Evolutionary conservation across 2,329 filamentous ascomycete genomes (phyloP).

Genomic region (Anthostomella pinea): DNA sequence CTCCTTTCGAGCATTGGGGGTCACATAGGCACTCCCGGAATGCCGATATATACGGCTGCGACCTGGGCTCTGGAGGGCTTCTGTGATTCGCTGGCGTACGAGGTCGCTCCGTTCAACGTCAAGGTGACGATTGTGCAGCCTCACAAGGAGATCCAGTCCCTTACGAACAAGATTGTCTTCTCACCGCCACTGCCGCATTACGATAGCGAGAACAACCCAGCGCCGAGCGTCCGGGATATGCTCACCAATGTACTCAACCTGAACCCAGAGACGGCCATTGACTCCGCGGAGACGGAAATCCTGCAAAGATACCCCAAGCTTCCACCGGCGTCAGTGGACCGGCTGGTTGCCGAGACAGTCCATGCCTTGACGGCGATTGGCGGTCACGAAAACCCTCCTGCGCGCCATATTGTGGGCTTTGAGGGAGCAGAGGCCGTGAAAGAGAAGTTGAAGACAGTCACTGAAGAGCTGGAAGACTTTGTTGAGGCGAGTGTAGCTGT

Average conservation of each 20-base stretch:
- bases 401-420: constrained; percentile 87
- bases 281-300: constrained; percentile 42
- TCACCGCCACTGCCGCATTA: constrained; percentile 70
- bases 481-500: constrained; percentile 84
- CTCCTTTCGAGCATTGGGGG: constrained; percentile 86
- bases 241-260: constrained; percentile 75
- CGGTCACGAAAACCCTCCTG: constrained; percentile 92
- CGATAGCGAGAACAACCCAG: constrained; percentile 66
- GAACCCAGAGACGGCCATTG: constrained; percentile 62
- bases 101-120: constrained; percentile 95
- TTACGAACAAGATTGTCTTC: constrained; percentile 84
- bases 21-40: constrained; percentile 87
- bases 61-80: constrained; percentile 96
- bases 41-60: constrained; percentile 87
- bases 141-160: constrained; percentile 83
- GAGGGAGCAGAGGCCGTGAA: constrained; percentile 87
- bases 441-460: constrained; percentile 94
- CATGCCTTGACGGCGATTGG: constrained; percentile 89
- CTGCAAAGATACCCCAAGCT: constrained; percentile 73
- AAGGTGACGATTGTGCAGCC: constrained; percentile 95
- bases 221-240: constrained; percentile 80
- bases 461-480: constrained; percentile 94
- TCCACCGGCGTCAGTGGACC: constrained; percentile 64
- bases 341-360: constrained; percentile 82
- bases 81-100: constrained; percentile 92